phyloP scores from a whole-genome alignment of 1,284 basidiomycete species.

The Exsudoporus floridanus region DNA sequence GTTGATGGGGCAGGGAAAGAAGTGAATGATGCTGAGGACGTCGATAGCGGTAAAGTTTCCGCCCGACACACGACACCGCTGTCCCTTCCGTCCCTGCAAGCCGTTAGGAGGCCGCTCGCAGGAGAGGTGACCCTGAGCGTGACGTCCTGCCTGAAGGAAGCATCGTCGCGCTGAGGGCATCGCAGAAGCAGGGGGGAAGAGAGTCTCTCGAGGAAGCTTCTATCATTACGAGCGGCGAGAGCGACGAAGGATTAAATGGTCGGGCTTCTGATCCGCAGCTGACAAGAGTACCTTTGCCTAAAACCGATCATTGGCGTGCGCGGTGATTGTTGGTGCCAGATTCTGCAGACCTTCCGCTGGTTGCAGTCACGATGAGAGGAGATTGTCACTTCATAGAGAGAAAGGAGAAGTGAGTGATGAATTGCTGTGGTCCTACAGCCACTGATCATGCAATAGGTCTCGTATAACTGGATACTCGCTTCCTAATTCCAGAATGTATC shows the following conservation, averaged over 20 bases:
- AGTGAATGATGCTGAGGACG: not conserved
- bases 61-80: conserved; percentile 1
- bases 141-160: conserved; percentile 2
- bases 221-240: conserved; percentile 11
- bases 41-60: not conserved
- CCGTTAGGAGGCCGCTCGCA: conserved; percentile 16
- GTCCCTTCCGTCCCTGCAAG: conserved; percentile 10
- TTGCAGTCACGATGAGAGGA: conserved; percentile 51
- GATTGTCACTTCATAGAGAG: conserved; percentile 51
- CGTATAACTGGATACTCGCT: conserved; percentile 45
- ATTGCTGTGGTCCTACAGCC: conserved; percentile 10
- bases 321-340: conserved; percentile 45
- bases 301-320: conserved; percentile 39
- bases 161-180: not conserved
- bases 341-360: conserved; percentile 37
- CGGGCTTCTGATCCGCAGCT: conserved; percentile 22
- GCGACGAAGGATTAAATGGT: conserved; percentile 13
- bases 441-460: conserved; percentile 27
- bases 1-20: conserved; percentile 1
- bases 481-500: conserved; percentile 38
- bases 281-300: conserved; percentile 39
- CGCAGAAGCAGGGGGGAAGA: conserved; percentile 12
- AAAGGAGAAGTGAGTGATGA: conserved; percentile 30
- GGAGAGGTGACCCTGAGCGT: conserved; percentile 6
- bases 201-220: conserved; percentile 6